Conservation (phyloP, 345 rosid genomes). For the Stellera chamaejasme region DNA sequence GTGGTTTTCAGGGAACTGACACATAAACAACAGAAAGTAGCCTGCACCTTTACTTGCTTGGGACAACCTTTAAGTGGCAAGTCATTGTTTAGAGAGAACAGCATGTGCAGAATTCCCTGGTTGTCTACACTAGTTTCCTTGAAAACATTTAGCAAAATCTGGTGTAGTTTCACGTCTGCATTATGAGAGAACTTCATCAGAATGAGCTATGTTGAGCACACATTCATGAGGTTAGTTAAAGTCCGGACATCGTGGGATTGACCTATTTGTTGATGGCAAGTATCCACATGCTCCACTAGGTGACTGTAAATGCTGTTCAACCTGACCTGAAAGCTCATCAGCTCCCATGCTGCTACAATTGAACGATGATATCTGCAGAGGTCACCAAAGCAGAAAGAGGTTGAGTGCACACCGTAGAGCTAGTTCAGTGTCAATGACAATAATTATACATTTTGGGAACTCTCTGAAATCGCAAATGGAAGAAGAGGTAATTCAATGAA, state of each 20-base stretch:
- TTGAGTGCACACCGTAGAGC: neutral
- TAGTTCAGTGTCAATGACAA: too few relatives aligned
- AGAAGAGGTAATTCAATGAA: slow-evolving; percentile 13
- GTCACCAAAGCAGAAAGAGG: neutral
- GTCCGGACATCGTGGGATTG: slow-evolving; percentile 5
- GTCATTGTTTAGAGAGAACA: slow-evolving; percentile 36
- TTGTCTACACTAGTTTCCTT: slow-evolving; percentile 41
- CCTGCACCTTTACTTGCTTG: slow-evolving; percentile 35
- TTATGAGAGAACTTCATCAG: slow-evolving; percentile 6
- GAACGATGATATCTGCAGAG: slow-evolving; percentile 31
- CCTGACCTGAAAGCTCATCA: slow-evolving; percentile 42
- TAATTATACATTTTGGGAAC: too few relatives aligned
- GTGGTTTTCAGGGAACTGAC: neutral
- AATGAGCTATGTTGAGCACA: neutral
- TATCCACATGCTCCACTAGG: slow-evolving; percentile 49
- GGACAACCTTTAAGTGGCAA: slow-evolving; percentile 51
- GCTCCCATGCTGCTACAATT: slow-evolving; percentile 53
- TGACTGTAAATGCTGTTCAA: slow-evolving; percentile 30
- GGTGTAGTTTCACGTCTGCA: slow-evolving; percentile 46
- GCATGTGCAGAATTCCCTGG: slow-evolving; percentile 47
- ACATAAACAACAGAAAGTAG: slow-evolving; percentile 10
- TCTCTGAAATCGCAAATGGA: neutral
- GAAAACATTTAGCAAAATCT: slow-evolving; percentile 40
- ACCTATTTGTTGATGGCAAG: slow-evolving; percentile 54
- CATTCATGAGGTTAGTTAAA: neutral